Conservation (phyloP, 2,329 filamentous ascomycete genomes). For the Fusarium sp. region DNA sequence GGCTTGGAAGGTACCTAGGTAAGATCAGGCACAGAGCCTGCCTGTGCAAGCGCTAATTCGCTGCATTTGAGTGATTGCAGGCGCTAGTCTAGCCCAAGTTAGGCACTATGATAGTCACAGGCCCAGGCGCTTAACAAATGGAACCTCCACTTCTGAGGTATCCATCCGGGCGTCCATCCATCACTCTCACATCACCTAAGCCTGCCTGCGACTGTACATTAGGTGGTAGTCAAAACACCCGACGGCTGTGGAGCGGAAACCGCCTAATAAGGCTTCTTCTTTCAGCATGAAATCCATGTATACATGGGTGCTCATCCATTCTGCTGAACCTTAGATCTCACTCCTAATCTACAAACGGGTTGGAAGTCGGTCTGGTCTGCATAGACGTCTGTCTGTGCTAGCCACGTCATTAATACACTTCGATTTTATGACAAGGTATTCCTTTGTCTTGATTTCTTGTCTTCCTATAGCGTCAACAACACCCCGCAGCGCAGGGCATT, state of each 20-base stretch:
- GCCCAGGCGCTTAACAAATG: constrained; percentile 20
- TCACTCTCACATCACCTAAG: constrained; percentile 15
- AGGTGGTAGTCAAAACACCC: neutral
- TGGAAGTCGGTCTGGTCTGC: neutral
- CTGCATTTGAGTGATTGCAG: constrained; percentile 31
- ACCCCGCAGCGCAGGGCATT: neutral
- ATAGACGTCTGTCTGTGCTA: neutral
- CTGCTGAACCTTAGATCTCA: neutral
- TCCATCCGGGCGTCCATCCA: neutral
- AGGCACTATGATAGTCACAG: constrained; percentile 18
- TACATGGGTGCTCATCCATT: neutral
- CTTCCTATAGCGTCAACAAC: neutral
- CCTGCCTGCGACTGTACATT: neutral
- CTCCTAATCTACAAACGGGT: neutral
- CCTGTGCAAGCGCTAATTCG: constrained; percentile 15
- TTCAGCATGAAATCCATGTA: neutral
- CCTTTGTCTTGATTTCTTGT: neutral
- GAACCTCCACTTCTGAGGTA: constrained; percentile 2
- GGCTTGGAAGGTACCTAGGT: too few species aligned
- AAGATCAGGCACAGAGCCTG: constrained; percentile 23
- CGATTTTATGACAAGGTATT: neutral
- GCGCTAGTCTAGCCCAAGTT: constrained; percentile 32
- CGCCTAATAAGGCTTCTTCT: constrained; percentile 21
- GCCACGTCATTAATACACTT: constrained; percentile 10
- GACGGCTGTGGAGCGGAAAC: constrained; percentile 2